Base-by-base conservation (phyloP, 208 protist genomes). In the Wallacemonas collosoma region DNA sequence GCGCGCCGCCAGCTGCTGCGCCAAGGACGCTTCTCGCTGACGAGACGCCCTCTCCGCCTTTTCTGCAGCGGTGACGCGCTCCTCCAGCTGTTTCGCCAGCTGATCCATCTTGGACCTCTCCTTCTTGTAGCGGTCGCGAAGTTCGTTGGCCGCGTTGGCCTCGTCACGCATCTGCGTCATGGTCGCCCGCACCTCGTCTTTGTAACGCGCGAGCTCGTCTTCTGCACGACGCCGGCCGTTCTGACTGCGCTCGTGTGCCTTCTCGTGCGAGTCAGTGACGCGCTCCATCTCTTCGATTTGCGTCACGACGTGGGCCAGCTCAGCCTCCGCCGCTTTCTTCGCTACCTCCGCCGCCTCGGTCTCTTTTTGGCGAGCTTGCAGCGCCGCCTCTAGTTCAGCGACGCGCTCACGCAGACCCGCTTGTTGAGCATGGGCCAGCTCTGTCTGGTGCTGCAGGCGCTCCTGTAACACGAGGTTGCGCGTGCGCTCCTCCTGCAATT, bases 101-200 rank as follows among this genome's bases (percentile, higher is more conserved):
- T 60, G 67, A 64, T 88, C 86, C 81, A 90, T 90, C 71, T 87
- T 86, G 6, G 77, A 57, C 60, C 79, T 79, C 53, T 90, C 86
- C 58, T 85, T 83, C 71, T 85, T 86, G 79, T 88, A 89, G 54
- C 80, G 82, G 12, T 79, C 80, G 1, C 76, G 71, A 36, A 94
- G 62, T n/a, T 68, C 67, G 41, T 71, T 64, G 50, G 87, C 82
- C 2, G 77, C 77, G n/a, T 76, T 53, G 17, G 66, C 78, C 77
- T 86, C 68, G 44, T 67, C 71, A 55, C 72, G 75, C 60, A 85
- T 73, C 36, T 64, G 62, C 54, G 64, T 72, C 47, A 77, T 71
- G 12, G 78, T 73, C 54, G 71, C 57, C 50, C 62, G 57, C 63
- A 80, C 79, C 38, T 87, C 80, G 55, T 76, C 72, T 55, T 77